Evolutionary conservation across 495 filamentous ascomycete genomes (phyloP).

Genomic region (Penicillium coprophilum): DNA sequence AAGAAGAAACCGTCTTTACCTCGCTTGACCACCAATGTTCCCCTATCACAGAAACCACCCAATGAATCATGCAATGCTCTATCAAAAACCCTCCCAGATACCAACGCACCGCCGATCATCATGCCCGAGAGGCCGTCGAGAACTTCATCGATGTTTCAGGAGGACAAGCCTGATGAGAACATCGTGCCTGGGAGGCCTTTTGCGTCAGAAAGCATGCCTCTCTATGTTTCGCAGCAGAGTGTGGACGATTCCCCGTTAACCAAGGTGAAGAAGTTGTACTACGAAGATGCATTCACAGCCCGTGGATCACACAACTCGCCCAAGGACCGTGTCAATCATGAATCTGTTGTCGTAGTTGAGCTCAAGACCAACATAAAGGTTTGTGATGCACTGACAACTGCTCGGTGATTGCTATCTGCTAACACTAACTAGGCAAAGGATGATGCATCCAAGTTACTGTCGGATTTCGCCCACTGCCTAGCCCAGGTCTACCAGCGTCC

Average conservation of each 20-base stretch:
- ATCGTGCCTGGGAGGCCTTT: conserved; percentile 10
- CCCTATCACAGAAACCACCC: background rate
- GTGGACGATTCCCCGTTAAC: conserved; percentile 25
- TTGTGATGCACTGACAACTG: conserved; percentile 27
- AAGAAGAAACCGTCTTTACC: conserved; percentile 21
- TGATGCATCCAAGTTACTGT: conserved; percentile 56
- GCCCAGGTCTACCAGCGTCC: conserved; percentile 71
- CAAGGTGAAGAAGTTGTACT: conserved; percentile 52
- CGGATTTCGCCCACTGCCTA: conserved; percentile 65
- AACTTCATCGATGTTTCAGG: conserved; percentile 28
- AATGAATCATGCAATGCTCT: conserved; percentile 5
- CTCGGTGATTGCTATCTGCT: conserved; percentile 5
- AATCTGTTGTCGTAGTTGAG: conserved; percentile 75
- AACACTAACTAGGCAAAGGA: conserved; percentile 33
- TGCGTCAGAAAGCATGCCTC: conserved; percentile 15
- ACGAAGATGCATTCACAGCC: conserved; percentile 58
- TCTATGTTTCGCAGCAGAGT: conserved; percentile 14
- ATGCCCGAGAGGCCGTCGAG: conserved; percentile 10
- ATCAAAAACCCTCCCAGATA: background rate
- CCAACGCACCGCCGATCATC: background rate
- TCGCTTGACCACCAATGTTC: conserved; percentile 19
- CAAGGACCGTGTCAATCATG: conserved; percentile 57
- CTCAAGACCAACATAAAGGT: conserved; percentile 83
- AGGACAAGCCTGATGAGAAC: conserved; percentile 28
- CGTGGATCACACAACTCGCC: conserved; percentile 53